A percentile compares a stretch with the other conserved stretches of the same genome.
Conservation (phyloP, 1,139 yeast species). For the Hyphopichia fennica region DNA sequence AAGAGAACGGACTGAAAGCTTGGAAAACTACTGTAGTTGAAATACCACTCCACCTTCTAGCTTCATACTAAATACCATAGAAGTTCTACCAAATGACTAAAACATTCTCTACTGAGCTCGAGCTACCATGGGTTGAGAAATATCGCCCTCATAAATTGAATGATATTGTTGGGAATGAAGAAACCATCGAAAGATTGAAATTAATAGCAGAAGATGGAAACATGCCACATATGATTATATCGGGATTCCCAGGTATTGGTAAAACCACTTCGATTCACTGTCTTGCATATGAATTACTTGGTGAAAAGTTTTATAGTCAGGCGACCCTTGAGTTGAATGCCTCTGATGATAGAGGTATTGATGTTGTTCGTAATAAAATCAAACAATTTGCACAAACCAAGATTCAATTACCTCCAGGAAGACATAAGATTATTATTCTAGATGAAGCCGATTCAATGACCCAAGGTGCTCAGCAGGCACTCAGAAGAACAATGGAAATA, state of each 20-base stretch:
- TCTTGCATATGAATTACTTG: conserved; percentile 80
- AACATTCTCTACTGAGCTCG: conserved; percentile 25
- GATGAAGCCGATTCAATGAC: conserved; percentile 99
- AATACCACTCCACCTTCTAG: too few relatives aligned
- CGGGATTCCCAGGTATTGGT: conserved; percentile 96
- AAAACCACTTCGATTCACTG: conserved; percentile 94
- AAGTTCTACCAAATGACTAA: conserved; percentile 6
- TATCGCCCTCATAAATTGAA: conserved; percentile 78
- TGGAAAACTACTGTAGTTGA: neutral
- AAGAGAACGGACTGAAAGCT: neutral
- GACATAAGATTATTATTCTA: conserved; percentile 77
- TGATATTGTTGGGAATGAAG: conserved; percentile 92
- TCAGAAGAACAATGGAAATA: conserved; percentile 95
- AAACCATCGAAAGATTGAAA: conserved; percentile 80
- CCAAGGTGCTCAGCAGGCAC: conserved; percentile 94
- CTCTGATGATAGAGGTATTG: conserved; percentile 94
- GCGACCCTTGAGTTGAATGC: conserved; percentile 90
- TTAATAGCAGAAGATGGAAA: conserved; percentile 90
- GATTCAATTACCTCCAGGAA: conserved; percentile 51
- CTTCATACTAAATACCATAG: too few relatives aligned
- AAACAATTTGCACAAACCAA: conserved; percentile 95
- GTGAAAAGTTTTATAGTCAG: conserved; percentile 62
- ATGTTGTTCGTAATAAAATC: conserved; percentile 89
- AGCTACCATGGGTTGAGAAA: conserved; percentile 83
- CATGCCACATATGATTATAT: conserved; percentile 93